These are phyloP conservation scores for Kazachstania sp. DNA, from an alignment of 1,139 yeast genomes.

Conservation along the genomic window DNA sequence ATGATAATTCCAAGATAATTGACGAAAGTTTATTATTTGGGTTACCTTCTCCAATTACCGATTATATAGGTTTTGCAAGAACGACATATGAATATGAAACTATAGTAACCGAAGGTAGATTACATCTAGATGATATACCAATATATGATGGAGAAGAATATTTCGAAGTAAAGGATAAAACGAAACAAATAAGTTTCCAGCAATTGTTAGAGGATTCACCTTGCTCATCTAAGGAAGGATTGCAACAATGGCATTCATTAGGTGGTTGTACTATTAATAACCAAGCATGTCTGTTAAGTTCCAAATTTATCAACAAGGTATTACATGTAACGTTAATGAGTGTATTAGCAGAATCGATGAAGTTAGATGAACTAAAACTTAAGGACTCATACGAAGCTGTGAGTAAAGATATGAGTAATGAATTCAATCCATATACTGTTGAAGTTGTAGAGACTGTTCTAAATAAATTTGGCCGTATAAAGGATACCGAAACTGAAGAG, in stretches of 20 bases:
- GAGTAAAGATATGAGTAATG: constrained; percentile 24
- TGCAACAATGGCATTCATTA: constrained; percentile 40
- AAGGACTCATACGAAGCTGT: constrained; percentile 24
- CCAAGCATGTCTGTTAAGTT: constrained; percentile 34
- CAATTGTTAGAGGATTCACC: constrained; percentile 43
- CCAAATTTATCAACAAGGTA: constrained; percentile 32
- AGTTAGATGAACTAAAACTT: constrained; percentile 30
- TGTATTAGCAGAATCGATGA: constrained; percentile 38
- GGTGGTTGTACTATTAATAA: constrained; percentile 52
- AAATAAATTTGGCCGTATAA: constrained; percentile 36
- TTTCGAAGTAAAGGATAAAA: constrained; percentile 4
- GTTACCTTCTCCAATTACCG: constrained; percentile 19
- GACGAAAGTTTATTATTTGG: constrained; percentile 12
- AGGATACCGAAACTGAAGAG: constrained; percentile 3
- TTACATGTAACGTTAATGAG: constrained; percentile 43
- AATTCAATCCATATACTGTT: constrained; percentile 22
- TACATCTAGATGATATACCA: constrained; percentile 43
- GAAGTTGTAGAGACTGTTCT: constrained; percentile 42
- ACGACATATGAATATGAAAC: constrained; percentile 47
- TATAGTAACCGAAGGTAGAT: constrained; percentile 35
- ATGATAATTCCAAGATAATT: constrained; percentile 3
- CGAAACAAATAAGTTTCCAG: constrained; percentile 19
- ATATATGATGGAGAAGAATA: constrained; percentile 37
- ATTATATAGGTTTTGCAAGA: constrained; percentile 37
- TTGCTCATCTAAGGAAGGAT: constrained; percentile 50